Evolutionary conservation across 2,329 filamentous ascomycete species (phyloP), one percentile per base, ranked within the genome.

Genomic region (Hypoxylon sp.): DNA sequence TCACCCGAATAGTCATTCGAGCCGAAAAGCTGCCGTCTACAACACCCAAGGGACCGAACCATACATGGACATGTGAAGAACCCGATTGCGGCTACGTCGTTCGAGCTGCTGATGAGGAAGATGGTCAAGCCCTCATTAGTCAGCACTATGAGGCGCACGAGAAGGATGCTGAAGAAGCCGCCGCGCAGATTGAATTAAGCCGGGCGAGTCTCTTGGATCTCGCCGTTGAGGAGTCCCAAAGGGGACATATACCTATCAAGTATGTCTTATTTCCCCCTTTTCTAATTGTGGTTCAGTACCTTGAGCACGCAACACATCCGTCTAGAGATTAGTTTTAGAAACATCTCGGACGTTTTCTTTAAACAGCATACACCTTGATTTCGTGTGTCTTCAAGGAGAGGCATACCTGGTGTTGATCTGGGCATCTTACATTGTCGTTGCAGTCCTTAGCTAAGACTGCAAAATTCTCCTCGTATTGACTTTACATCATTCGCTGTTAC

Each of bases 31-130:
- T 87, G 10, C 86, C 85, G 0, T 83, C 84, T 3, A 79, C 80
- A 6, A 78, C 76, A 2, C 83, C 87, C 0, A 81, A 83, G 34
- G 89, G 87, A 0, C 86, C 88, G 0, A 83, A 88, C 64, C 86
- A 90, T 58, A 88, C 88, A 0, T 93, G 91, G 90, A 81, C 81
- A 0, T 93, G 91, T 73, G 85, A 85, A 3, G 84, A 90, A 67
- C 86, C 88, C 10, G 89, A 85, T 23, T 93, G 91, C 73, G 80
- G 80, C 38, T 89, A 89, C 71, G 83, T 89, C 43, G 87, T 93
- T 10, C 89, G 89, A 67, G 85, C 84, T 2, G 88, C 87, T n/a
- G 85, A 88, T 48, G 82, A 86, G 45, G 79, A 84, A 2, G 82
- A 84, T 0, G 87, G 86, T 23, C 84, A 87, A 64, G 79, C 82